Evolutionary conservation across 2,329 filamentous ascomycete genomes (phyloP).

Genomic region (Neospermospora avenae): DNA sequence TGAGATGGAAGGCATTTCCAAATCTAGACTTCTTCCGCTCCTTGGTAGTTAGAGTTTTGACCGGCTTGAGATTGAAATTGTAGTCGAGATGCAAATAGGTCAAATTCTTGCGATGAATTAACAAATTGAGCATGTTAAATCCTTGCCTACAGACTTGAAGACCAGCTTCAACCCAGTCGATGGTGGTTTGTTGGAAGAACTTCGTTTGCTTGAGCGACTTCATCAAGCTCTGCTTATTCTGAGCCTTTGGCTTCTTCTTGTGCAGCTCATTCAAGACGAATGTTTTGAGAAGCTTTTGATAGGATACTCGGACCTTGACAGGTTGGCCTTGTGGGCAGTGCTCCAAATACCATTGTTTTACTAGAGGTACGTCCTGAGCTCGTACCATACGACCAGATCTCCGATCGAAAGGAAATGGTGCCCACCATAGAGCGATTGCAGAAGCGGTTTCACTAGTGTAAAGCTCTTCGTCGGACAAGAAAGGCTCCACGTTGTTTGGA

Average conservation of each 20-base stretch:
- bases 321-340: constrained; percentile 89
- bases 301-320: constrained; percentile 96
- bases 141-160: constrained; percentile 96
- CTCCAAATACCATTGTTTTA: constrained; percentile 98
- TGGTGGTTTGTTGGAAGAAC: constrained; percentile 99
- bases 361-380: constrained; percentile 91
- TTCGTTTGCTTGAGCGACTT: constrained; percentile 92
- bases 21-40: constrained; percentile 99
- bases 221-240: constrained; percentile 91
- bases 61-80: constrained; percentile 98
- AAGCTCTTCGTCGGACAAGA: constrained; percentile 83
- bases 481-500: constrained; percentile 76
- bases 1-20: constrained; percentile 97
- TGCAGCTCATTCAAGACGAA: constrained; percentile 96
- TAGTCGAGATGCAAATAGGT: constrained; percentile 98
- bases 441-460: constrained; percentile 86
- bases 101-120: constrained; percentile 97
- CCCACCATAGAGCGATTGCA: constrained; percentile 96
- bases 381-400: constrained; percentile 94
- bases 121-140: constrained; percentile 97
- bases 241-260: constrained; percentile 90
- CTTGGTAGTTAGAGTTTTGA: constrained; percentile 97
- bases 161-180: constrained; percentile 98
- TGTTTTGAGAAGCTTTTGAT: constrained; percentile 95
- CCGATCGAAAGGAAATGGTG: constrained; percentile 91